Evolutionary conservation across 257 asterid species (phyloP), one percentile per base, ranked within the genome.

Genomic region (Agastache rugosa): DNA sequence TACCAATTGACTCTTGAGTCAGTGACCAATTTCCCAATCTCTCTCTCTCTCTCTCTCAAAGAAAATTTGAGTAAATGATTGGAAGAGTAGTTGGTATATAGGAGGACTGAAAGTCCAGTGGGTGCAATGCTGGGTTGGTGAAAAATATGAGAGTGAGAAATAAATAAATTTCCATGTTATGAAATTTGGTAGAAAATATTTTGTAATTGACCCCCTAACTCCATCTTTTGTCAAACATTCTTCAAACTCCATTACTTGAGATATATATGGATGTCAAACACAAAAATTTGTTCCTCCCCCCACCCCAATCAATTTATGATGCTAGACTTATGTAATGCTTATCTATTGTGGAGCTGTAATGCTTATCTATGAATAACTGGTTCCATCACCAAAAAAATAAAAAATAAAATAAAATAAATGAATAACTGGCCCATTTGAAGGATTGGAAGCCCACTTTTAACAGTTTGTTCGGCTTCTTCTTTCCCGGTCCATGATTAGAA

Each of bases 291-390:
- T 15, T 31, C 5, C 17, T 25, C 8, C 55, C 22, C 11, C 17
- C 23, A 8, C 23, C 5, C 25, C 16, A 11, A 34, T 16, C 35
- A 25, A 14, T 55, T 7, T 55, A 51, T 68, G 51, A 69, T 69
- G 63, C 27, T 69, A 69, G 35, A 50, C 37, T 69, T 69, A 67
- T 35, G 72, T 67, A 67, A 67, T 47, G 45, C 60, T 15, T 67
- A 67, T 27, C 34, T 31, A 16, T 29, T n/a, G n/a, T n/a, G n/a
- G n/a, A n/a, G n/a, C n/a, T 35, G 72, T 67, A 67, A 67, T 47
- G 45, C 60, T 15, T 67, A 67, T 27, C 34, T 31, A 16, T 29
- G 14, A 44, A 42, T 44, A 35, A 29, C 34, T 29, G 34, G 37
- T 31, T 31, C 7, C 37, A 31, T 31, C 7, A 25, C 29, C 7